Conservation (phyloP, 495 filamentous ascomycete genomes). For the Friedmanniomyces simplex region DNA sequence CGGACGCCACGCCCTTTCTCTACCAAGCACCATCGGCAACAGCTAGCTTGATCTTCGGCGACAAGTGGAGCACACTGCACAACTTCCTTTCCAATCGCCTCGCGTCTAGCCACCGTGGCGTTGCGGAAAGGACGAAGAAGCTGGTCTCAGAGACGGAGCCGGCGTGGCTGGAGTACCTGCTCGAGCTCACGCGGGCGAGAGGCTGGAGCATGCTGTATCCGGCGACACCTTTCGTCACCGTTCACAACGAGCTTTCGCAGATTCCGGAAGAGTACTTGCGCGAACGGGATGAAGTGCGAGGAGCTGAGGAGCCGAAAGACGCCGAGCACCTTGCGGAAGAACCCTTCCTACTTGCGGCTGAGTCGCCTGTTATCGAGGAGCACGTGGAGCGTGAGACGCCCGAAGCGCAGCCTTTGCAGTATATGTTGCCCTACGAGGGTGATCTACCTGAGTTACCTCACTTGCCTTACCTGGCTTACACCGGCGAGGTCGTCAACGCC, state of each 20-base stretch:
- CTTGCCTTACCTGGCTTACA: constrained; percentile 25
- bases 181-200: constrained; percentile 58
- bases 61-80: constrained; percentile 75
- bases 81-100: constrained; percentile 54
- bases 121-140: constrained; percentile 31
- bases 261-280: constrained; percentile 54
- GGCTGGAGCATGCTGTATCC: constrained; percentile 73
- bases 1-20: constrained; percentile 49
- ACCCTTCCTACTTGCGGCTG: constrained; percentile 22
- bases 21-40: constrained; percentile 77
- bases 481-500: constrained; percentile 15
- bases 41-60: constrained; percentile 68
- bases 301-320: not conserved
- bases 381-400: constrained; percentile 21
- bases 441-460: constrained; percentile 29
- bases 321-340: constrained; percentile 7
- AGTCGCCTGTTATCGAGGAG: constrained; percentile 7
- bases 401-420: constrained; percentile 22
- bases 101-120: constrained; percentile 24
- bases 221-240: constrained; percentile 45
- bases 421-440: constrained; percentile 29
- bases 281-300: not conserved
- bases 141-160: constrained; percentile 44
- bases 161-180: constrained; percentile 65
- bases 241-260: constrained; percentile 64